phyloP scores from a whole-genome alignment of 306 rosid genomes.

The Fragaria nilgerrensis region DNA sequence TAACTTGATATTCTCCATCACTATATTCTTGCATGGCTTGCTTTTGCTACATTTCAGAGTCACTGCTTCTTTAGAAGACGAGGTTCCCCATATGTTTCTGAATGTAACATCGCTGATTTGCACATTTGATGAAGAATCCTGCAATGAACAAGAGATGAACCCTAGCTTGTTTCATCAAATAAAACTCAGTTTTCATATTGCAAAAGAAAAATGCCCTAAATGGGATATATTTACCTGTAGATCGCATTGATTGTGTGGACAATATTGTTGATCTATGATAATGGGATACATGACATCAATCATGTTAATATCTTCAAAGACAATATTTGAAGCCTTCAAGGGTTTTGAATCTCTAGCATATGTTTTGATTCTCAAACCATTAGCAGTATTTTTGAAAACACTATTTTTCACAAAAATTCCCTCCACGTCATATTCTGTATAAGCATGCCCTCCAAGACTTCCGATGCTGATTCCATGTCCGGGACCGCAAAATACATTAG shows the following conservation, averaged over 20 bases:
- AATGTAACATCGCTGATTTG: constrained; percentile 50
- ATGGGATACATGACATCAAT: constrained; percentile 42
- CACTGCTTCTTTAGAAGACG: constrained; percentile 32
- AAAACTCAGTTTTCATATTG: not conserved
- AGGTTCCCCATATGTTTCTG: constrained; percentile 50
- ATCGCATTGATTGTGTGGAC: constrained; percentile 34
- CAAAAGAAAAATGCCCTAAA: not conserved
- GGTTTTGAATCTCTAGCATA: constrained; percentile 37
- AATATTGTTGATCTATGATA: constrained; percentile 57
- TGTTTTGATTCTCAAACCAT: constrained; percentile 68
- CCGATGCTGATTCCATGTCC: constrained; percentile 76
- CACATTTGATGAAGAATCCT: constrained; percentile 42
- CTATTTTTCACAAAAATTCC: constrained; percentile 44
- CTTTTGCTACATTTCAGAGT: constrained; percentile 44
- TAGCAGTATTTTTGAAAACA: constrained; percentile 31
- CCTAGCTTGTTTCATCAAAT: not conserved
- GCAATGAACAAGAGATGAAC: not conserved
- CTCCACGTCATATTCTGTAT: constrained; percentile 31
- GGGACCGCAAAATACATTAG: constrained; percentile 48
- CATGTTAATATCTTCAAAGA: constrained; percentile 50
- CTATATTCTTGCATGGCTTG: constrained; percentile 49
- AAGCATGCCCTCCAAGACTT: constrained; percentile 43
- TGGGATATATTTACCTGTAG: constrained; percentile 21
- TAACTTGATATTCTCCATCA: constrained; percentile 37
- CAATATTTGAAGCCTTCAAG: constrained; percentile 30